phyloP scores from a whole-genome alignment of 31 red algal genomes.

The Endocladia muricata region DNA sequence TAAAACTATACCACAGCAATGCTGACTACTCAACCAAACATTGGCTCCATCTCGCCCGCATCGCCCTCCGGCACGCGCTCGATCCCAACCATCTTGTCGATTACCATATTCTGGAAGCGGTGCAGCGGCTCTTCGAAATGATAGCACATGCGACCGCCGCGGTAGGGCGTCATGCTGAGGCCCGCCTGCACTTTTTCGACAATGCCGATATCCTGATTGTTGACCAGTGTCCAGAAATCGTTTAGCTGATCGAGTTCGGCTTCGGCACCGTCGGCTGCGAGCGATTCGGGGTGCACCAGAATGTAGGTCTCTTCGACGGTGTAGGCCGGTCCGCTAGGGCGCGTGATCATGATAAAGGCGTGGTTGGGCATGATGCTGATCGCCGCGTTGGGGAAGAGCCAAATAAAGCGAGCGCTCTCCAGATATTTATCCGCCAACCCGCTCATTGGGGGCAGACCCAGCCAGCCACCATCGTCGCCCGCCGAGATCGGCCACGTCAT shows the following conservation, averaged over 20 bases:
- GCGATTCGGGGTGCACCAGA: background rate
- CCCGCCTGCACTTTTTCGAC: background rate
- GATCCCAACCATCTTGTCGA: background rate
- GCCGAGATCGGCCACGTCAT: background rate
- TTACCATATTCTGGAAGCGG: conserved; percentile 1
- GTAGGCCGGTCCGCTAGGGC: background rate
- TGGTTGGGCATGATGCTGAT: background rate
- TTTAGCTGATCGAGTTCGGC: background rate
- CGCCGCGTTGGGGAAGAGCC: conserved; percentile 4
- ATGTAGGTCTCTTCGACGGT: background rate
- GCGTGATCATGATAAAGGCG: background rate
- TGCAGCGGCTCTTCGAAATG: conserved; percentile 13
- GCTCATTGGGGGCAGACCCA: background rate
- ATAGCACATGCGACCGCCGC: background rate
- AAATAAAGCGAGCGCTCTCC: background rate
- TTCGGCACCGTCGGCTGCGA: background rate
- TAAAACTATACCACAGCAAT: no score
- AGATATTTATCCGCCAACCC: background rate
- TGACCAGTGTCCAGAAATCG: background rate
- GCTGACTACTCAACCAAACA: no score
- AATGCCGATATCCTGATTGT: conserved; percentile 13
- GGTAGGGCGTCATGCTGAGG: background rate
- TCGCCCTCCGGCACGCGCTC: no score
- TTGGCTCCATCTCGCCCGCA: no score
- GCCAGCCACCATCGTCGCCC: background rate